Evolutionary conservation across 225 moss, liverwort and hornwort species (phyloP).

Genomic region (Anthoceros angustus): DNA sequence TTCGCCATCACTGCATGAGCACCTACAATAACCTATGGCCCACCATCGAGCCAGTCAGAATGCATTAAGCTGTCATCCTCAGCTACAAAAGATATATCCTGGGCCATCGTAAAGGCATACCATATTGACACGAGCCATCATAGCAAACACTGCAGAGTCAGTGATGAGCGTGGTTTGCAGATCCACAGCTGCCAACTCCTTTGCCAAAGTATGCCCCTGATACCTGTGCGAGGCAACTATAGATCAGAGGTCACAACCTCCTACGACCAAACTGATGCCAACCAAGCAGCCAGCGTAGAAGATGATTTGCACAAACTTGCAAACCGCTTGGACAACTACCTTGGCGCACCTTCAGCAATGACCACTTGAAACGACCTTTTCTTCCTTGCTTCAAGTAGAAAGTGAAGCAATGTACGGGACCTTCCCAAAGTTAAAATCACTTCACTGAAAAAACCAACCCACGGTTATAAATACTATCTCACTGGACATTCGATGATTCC

Average conservation of each 20-base stretch:
- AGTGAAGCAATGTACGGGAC: constrained; percentile 76
- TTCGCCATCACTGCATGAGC: constrained; percentile 99
- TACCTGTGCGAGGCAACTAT: constrained; percentile 24
- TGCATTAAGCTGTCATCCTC: too few relatives aligned
- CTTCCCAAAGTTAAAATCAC: constrained; percentile 94
- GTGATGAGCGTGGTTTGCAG: constrained; percentile 91
- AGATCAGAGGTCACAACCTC: background rate
- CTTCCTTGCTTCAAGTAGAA: constrained; percentile 89
- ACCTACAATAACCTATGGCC: constrained; percentile 64
- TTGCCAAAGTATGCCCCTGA: constrained; percentile 81
- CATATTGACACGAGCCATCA: constrained; percentile 99
- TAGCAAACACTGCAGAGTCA: constrained; percentile 93
- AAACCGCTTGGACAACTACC: constrained; percentile 22
- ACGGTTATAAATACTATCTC: too few relatives aligned
- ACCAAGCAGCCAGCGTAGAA: constrained; percentile 6
- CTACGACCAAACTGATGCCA: background rate
- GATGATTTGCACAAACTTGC: background rate
- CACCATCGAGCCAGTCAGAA: background rate
- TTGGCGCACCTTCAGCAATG: constrained; percentile 94
- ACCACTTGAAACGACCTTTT: constrained; percentile 98
- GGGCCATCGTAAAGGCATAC: constrained; percentile 18
- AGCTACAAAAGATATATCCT: background rate
- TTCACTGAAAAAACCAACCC: constrained; percentile 40
- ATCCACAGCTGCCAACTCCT: constrained; percentile 72
- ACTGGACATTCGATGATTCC: too few relatives aligned